Percentiles rank a stretch among this genome's conserved stretches.
phyloP scores from a whole-genome alignment of 2,329 filamentous ascomycete species.

The Elsinoe necatrix region DNA sequence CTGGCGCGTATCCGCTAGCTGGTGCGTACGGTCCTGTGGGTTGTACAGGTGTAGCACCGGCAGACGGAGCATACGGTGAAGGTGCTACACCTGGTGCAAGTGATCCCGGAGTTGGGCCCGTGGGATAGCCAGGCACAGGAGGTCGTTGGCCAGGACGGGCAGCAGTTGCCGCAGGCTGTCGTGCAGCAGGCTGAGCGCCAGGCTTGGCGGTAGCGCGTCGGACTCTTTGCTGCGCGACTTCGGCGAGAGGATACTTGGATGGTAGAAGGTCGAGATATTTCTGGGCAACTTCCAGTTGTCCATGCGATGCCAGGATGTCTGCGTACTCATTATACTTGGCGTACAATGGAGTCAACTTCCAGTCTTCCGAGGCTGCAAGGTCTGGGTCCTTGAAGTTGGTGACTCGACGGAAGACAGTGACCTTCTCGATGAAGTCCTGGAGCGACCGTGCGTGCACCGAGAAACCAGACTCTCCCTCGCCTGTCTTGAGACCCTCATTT shows the following conservation, averaged over 20 bases:
- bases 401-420: conserved; percentile 89
- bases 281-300: conserved; percentile 76
- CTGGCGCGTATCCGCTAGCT: conserved; percentile 29
- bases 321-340: conserved; percentile 96
- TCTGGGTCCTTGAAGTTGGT: conserved; percentile 84
- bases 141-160: conserved; percentile 26
- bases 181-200: conserved; percentile 35
- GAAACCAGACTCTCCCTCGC: conserved; percentile 69
- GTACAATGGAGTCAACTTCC: conserved; percentile 84
- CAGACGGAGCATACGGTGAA: conserved; percentile 37
- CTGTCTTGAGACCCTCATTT: conserved; percentile 57
- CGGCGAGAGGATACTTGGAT: conserved; percentile 71
- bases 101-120: conserved; percentile 23
- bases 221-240: conserved; percentile 77
- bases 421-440: conserved; percentile 95
- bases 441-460: conserved; percentile 82
- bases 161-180: conserved; percentile 32
- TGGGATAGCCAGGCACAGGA: conserved; percentile 32
- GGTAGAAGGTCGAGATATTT: conserved; percentile 88
- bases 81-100: conserved; percentile 18
- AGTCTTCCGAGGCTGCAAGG: conserved; percentile 60
- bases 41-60: conserved; percentile 22
- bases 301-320: conserved; percentile 84
- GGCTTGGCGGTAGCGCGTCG: conserved; percentile 69
- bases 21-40: conserved; percentile 34